phyloP scores from a whole-genome alignment of 169 alveolate genomes.

The Cryptosporidium felis region DNA sequence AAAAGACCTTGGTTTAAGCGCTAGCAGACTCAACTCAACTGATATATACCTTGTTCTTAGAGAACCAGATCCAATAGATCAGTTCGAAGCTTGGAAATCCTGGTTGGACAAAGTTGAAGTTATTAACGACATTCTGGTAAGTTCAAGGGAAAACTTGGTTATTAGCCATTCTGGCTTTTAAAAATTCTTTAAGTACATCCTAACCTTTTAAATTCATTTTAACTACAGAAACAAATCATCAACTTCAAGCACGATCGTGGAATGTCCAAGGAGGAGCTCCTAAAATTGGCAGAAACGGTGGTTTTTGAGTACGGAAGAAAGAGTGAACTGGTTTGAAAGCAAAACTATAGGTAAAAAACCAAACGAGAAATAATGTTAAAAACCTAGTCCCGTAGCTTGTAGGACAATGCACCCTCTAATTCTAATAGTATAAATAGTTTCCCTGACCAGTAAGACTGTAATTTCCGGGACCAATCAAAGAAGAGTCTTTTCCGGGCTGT shows the following conservation, averaged over 20 bases:
- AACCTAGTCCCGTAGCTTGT: too few relatives aligned
- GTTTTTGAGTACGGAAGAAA: too few relatives aligned
- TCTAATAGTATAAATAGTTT: too few relatives aligned
- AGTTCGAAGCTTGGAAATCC: conserved; percentile 21
- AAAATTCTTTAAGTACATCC: neutral
- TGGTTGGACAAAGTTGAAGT: conserved; percentile 22
- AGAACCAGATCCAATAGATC: conserved; percentile 64
- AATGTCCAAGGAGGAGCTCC: too few relatives aligned
- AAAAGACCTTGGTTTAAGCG: neutral
- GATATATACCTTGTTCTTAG: neutral
- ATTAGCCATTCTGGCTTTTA: neutral
- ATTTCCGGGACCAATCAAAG: too few relatives aligned
- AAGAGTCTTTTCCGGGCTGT: neutral
- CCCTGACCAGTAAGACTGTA: too few relatives aligned
- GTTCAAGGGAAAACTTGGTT: neutral
- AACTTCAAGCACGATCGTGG: neutral
- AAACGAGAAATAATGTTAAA: too few relatives aligned
- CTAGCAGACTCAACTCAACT: neutral
- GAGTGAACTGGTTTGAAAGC: too few relatives aligned
- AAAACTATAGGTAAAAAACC: too few relatives aligned
- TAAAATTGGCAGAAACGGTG: too few relatives aligned
- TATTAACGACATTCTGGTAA: conserved; percentile 35
- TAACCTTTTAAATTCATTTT: neutral
- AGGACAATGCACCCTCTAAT: too few relatives aligned
- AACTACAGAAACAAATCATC: neutral